These are phyloP conservation scores for Candida tropicalis DNA, from an alignment of 1,139 yeast species.

Conservation along the genomic window DNA sequence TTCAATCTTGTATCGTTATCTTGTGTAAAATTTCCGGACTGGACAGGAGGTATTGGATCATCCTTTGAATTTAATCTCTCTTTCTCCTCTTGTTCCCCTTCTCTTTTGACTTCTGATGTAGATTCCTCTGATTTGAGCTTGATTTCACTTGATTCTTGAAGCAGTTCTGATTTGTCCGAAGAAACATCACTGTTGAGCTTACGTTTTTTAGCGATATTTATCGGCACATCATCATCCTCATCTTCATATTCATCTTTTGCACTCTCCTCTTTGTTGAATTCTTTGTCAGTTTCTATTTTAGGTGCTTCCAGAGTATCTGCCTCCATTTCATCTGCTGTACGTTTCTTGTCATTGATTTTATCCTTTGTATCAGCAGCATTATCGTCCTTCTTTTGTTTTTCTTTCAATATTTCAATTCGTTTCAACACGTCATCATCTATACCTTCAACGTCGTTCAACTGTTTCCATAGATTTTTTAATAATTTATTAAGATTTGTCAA, in stretches of 20 bases:
- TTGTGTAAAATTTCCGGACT: constrained; percentile 49
- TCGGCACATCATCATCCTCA: constrained; percentile 16
- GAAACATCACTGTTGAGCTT: constrained; percentile 11
- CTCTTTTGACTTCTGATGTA: constrained; percentile 16
- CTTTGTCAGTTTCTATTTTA: constrained; percentile 4
- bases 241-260: constrained; percentile 3
- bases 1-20: constrained; percentile 62
- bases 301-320: constrained; percentile 8
- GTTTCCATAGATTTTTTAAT: constrained; percentile 50
- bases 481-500: constrained; percentile 50
- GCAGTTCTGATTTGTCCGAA: neutral
- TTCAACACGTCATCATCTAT: constrained; percentile 44
- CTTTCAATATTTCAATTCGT: constrained; percentile 21
- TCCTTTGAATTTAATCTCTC: constrained; percentile 26
- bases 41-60: constrained; percentile 47
- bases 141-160: constrained; percentile 14
- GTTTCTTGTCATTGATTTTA: constrained; percentile 11
- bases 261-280: constrained; percentile 4
- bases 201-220: constrained; percentile 18
- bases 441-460: constrained; percentile 48
- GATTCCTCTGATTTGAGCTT: constrained; percentile 16
- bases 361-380: constrained; percentile 1
- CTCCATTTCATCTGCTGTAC: constrained; percentile 16
- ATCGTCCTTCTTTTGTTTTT: constrained; percentile 3
- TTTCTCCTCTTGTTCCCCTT: constrained; percentile 15